Evolutionary conservation across 768 basidiomycete genomes (phyloP).

Genomic region (Suillus ampliporus): DNA sequence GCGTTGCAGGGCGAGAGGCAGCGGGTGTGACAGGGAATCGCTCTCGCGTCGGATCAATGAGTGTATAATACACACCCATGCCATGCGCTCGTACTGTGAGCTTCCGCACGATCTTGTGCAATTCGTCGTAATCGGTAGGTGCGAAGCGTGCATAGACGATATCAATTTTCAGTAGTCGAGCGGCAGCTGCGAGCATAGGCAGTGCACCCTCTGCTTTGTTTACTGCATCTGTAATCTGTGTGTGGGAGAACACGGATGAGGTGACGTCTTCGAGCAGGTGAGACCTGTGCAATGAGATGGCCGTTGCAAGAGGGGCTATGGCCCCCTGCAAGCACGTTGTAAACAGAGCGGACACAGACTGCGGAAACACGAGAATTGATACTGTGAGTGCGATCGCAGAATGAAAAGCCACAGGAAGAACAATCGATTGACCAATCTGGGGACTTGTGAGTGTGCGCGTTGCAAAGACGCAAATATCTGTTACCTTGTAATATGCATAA

Average conservation of each 20-base stretch:
- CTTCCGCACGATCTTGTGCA: conserved; percentile 56
- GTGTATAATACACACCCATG: conserved; percentile 60
- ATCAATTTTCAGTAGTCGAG: conserved; percentile 61
- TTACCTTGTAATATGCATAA: conserved; percentile 61
- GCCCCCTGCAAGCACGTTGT: conserved; percentile 53
- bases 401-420: conserved; percentile 66
- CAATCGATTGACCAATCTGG: conserved; percentile 55
- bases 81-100: conserved; percentile 66
- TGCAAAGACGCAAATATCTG: neutral
- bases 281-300: conserved; percentile 51
- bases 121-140: conserved; percentile 56
- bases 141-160: conserved; percentile 64
- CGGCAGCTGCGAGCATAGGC: conserved; percentile 55
- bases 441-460: conserved; percentile 9
- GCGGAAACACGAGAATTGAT: conserved; percentile 65
- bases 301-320: conserved; percentile 51
- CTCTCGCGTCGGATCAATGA: conserved; percentile 69
- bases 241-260: conserved; percentile 36
- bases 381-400: conserved; percentile 57
- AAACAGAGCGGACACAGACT: conserved; percentile 64
- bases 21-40: conserved; percentile 58
- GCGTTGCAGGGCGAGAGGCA: conserved; percentile 41
- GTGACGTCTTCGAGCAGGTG: conserved; percentile 50
- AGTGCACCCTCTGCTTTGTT: conserved; percentile 53
- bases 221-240: conserved; percentile 40